Conservation (phyloP, 768 basidiomycete genomes). For the Suillus fuscotomentosus region DNA sequence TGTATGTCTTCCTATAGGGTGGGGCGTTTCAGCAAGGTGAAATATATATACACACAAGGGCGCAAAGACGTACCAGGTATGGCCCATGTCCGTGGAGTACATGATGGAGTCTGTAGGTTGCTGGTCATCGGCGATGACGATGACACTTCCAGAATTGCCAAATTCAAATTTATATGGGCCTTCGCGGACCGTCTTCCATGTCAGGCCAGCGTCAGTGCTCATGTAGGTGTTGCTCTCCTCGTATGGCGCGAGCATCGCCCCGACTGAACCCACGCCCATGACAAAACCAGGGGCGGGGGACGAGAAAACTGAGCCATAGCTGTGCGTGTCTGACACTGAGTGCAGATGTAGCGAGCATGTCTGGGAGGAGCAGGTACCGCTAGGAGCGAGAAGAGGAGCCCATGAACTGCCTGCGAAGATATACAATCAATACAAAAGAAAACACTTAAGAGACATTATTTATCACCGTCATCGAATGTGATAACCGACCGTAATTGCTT, state of each 20-base stretch:
- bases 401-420: slow-evolving; percentile 60
- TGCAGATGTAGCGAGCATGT: slow-evolving; percentile 87
- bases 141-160: slow-evolving; percentile 82
- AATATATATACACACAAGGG: background rate
- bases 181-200: slow-evolving; percentile 74
- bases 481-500: slow-evolving; percentile 78
- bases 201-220: slow-evolving; percentile 84
- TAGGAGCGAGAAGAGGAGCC: slow-evolving; percentile 63
- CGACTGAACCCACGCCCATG: slow-evolving; percentile 95
- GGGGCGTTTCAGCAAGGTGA: background rate
- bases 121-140: slow-evolving; percentile 86
- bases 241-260: slow-evolving; percentile 63
- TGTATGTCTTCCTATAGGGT: slow-evolving; percentile 58
- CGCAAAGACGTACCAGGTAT: slow-evolving; percentile 63
- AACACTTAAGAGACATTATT: background rate
- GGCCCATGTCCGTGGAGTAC: slow-evolving; percentile 84
- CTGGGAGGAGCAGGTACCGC: slow-evolving; percentile 53
- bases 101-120: slow-evolving; percentile 61
- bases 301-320: slow-evolving; percentile 91
- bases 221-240: slow-evolving; percentile 92
- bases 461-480: slow-evolving; percentile 83
- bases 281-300: slow-evolving; percentile 92
- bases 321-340: slow-evolving; percentile 90
- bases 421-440: slow-evolving; percentile 1
- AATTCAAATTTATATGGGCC: slow-evolving; percentile 95